Base-by-base conservation (phyloP, 2,329 filamentous ascomycete genomes). In the Penicillium sp. region DNA sequence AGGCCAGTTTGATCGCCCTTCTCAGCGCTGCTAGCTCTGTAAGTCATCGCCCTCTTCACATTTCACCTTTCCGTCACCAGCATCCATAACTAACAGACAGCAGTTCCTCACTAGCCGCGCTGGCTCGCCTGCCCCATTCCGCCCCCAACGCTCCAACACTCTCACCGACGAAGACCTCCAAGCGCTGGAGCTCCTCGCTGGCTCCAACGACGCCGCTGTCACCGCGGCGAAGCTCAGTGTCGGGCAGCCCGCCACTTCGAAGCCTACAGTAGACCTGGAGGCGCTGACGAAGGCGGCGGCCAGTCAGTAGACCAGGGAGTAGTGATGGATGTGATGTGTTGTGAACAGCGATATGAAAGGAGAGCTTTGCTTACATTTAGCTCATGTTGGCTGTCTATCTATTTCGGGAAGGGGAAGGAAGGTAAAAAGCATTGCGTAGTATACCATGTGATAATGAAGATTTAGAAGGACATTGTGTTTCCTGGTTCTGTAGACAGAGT, bases 21-120 rank as follows among this genome's bases (percentile, higher is more conserved):
- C 82, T 97, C 75, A 91, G 90, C 69, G 93, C 93, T 54, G 93
- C 93, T 58, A 91, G 88, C 76, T 94, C 91, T 73, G 92, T 96
- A 83, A 86, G 90, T 63, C 61, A 26, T 26, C 26, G 26, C 35
- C 35, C 35, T 15, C 35, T 59, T 35, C 11, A 26, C 9, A 19
- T 41, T 7, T 38, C 19, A 9, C 54, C 62, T 17, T 9, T 17
- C 21, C 17, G 30, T 7, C 19, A 15, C 35, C 11, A 41, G 11
- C 13, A 41, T 15, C 13, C 15, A 15, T 15, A 15, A 41, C 35
- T 41, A 41, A 41, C 35, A 41, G 35, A 41, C 13, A 15, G 15
- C 71, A 93, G 91, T 94, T 94, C 77, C 84, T 92, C 41, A 83
- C 86, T 29, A 91, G 88, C 67, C 83, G 88, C 64, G 88, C 90